Percentiles rank a stretch among this genome's conserved stretches.
These are phyloP conservation scores for Spergularia marina DNA, from an alignment of 148 eudicot genomes.

Conservation along the genomic window DNA sequence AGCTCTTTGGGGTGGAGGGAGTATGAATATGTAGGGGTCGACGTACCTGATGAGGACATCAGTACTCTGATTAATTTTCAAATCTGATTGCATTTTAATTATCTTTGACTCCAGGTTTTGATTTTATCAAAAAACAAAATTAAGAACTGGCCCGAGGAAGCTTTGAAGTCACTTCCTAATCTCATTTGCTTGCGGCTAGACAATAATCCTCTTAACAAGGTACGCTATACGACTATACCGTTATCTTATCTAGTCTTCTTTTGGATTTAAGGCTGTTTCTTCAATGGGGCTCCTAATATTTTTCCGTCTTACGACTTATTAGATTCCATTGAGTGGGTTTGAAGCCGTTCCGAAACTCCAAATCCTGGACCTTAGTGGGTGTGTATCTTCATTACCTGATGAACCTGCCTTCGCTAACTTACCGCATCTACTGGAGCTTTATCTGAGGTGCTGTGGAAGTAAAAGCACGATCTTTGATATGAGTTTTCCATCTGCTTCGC, in stretches of 20 bases:
- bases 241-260: neutral
- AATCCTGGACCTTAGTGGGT: constrained; percentile 87
- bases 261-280: neutral
- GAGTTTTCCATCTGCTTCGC: neutral
- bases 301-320: constrained; percentile 12
- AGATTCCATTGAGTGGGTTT: constrained; percentile 81
- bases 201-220: constrained; percentile 78
- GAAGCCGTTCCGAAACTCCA: constrained; percentile 60
- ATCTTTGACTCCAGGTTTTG: constrained; percentile 55
- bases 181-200: constrained; percentile 85
- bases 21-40: constrained; percentile 2
- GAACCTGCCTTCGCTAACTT: constrained; percentile 60
- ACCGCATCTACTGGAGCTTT: constrained; percentile 74
- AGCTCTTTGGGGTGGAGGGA: too few species aligned
- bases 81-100: constrained; percentile 17
- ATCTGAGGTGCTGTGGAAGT: constrained; percentile 54
- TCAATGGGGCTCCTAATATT: constrained; percentile 4
- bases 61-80: neutral
- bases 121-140: constrained; percentile 89
- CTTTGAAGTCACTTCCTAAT: constrained; percentile 64
- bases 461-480: neutral
- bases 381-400: constrained; percentile 59
- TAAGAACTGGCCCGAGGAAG: constrained; percentile 80
- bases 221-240: constrained; percentile 13
- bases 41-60: neutral